Conservation (phyloP, 352 stramenopile genomes). For the Phytophthora brassicae region DNA sequence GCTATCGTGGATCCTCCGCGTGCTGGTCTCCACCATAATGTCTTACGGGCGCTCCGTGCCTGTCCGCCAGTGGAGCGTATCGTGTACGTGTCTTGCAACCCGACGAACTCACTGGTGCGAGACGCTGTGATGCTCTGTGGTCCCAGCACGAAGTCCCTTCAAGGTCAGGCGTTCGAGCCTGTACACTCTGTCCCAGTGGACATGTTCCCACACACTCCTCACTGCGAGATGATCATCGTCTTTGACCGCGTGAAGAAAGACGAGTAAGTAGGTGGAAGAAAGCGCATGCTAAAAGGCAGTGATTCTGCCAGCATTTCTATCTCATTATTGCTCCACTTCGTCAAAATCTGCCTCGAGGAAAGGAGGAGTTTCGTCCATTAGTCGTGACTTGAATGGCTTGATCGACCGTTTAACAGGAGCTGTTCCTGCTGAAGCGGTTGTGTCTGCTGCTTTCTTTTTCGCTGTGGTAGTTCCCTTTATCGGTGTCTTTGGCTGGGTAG, state of each 20-base stretch:
- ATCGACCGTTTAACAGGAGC: conserved; percentile 53
- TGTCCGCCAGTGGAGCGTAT: conserved; percentile 87
- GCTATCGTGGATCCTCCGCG: conserved; percentile 97
- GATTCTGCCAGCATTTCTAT: conserved; percentile 10
- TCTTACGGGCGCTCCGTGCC: conserved; percentile 83
- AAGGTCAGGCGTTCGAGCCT: conserved; percentile 90
- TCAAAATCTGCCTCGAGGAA: conserved; percentile 75
- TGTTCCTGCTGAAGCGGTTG: conserved; percentile 11
- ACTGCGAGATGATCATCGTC: conserved; percentile 99
- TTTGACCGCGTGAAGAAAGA: conserved; percentile 89
- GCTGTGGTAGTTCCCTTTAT: conserved; percentile 21
- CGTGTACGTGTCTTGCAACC: conserved; percentile 99
- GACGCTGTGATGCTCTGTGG: conserved; percentile 90
- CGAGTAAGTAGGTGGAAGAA: conserved; percentile 24
- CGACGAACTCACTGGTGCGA: conserved; percentile 93
- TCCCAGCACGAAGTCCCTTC: conserved; percentile 92
- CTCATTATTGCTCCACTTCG: conserved; percentile 49
- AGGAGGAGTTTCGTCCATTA: conserved; percentile 64
- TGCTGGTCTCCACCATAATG: conserved; percentile 93
- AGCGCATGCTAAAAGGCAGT: conserved; percentile 11
- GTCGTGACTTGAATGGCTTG: conserved; percentile 77
- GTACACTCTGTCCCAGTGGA: conserved; percentile 95
- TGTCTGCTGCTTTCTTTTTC: conserved; percentile 48
- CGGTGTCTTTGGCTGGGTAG: conserved; percentile 28
- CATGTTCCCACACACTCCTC: conserved; percentile 98